phyloP scores from a whole-genome alignment of 208 protist genomes.

The Trypanosoma cruzi region DNA sequence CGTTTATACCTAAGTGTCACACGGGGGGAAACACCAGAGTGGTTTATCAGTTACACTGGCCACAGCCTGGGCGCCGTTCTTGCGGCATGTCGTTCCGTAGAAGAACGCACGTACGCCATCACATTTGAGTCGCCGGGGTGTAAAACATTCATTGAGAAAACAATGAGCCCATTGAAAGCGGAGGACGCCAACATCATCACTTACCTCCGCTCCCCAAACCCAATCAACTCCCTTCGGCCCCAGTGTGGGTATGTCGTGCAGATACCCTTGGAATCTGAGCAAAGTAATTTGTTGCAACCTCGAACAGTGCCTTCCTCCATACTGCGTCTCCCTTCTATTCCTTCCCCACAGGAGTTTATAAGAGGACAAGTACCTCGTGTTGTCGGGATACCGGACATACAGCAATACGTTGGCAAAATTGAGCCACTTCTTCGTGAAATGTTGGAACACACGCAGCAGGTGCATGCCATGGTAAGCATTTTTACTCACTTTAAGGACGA shows the following conservation, averaged over 20 bases:
- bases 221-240: constrained; percentile 89
- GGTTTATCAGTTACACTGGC: constrained; percentile 85
- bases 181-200: constrained; percentile 66
- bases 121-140: constrained; percentile 90
- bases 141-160: constrained; percentile 72
- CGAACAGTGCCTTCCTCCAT: constrained; percentile 22
- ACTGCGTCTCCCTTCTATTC: constrained; percentile 65
- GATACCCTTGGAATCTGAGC: constrained; percentile 35
- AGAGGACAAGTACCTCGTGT: constrained; percentile 74
- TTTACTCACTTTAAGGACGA: constrained; percentile 57
- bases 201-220: constrained; percentile 86
- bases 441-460: constrained; percentile 86
- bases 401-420: constrained; percentile 86
- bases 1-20: constrained; percentile 42
- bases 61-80: constrained; percentile 92
- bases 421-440: constrained; percentile 90
- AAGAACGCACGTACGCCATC: constrained; percentile 78
- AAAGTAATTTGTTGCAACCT: constrained; percentile 14
- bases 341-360: constrained; percentile 68
- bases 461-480: constrained; percentile 83
- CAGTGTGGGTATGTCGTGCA: constrained; percentile 86
- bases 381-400: constrained; percentile 77
- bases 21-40: constrained; percentile 30
- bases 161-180: constrained; percentile 32
- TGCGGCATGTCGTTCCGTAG: constrained; percentile 71